These are phyloP conservation scores for Henckelia pumila DNA, from an alignment of 257 asterid species.

Conservation along the genomic window DNA sequence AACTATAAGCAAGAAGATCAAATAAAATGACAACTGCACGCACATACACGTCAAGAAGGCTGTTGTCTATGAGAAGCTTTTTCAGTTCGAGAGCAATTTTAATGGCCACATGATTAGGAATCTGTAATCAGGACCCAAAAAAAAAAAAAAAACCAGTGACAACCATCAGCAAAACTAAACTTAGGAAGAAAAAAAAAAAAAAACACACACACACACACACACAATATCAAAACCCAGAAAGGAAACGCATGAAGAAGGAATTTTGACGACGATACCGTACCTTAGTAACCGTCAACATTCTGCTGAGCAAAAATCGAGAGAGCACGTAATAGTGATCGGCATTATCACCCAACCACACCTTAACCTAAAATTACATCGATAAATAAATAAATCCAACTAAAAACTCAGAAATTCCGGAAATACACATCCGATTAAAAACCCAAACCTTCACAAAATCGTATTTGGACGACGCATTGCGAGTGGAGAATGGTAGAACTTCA, in stretches of 20 bases:
- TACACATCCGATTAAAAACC: constrained; percentile 1
- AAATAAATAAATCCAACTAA: background rate
- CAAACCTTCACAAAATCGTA: constrained; percentile 95
- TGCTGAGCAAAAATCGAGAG: constrained; percentile 92
- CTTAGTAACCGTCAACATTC: constrained; percentile 98
- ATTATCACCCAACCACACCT: constrained; percentile 97
- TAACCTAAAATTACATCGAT: constrained; percentile 50
- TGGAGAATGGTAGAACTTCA: constrained; percentile 52
- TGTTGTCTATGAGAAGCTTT: constrained; percentile 92
- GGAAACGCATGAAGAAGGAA: background rate
- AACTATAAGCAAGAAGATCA: constrained; percentile 5
- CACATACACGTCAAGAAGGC: constrained; percentile 96
- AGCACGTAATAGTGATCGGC: constrained; percentile 99
- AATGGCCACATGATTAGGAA: constrained; percentile 96
- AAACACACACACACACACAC: too few relatives aligned
- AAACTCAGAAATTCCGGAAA: background rate
- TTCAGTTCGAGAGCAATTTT: constrained; percentile 95
- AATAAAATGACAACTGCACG: constrained; percentile 19
- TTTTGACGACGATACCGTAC: constrained; percentile 23
- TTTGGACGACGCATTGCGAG: constrained; percentile 89
- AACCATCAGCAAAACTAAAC: background rate
- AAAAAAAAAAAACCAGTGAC: constrained; percentile 5
- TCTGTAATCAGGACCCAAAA: constrained; percentile 65
- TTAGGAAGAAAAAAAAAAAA: background rate
- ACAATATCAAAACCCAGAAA: background rate